These are phyloP conservation scores for Pseudocercospora pini-densiflorae DNA, from an alignment of 2,329 filamentous ascomycete genomes.

Conservation along the genomic window DNA sequence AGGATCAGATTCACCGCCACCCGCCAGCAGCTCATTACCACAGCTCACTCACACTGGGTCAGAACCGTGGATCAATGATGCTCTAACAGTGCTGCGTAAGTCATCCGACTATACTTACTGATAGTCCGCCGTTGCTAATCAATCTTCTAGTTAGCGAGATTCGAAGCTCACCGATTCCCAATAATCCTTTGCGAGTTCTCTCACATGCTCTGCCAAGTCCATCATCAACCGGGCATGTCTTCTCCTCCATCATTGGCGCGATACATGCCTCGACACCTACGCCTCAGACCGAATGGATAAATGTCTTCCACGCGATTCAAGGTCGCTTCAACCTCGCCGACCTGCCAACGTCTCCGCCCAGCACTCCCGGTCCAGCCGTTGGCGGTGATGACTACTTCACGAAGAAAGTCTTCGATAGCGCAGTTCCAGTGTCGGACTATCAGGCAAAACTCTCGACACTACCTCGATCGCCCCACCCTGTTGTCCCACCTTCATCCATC, in stretches of 20 bases:
- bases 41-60: constrained; percentile 2
- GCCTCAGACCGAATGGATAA: constrained; percentile 63
- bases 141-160: constrained; percentile 44
- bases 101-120: not conserved
- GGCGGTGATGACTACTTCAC: constrained; percentile 66
- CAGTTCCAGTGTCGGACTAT: constrained; percentile 63
- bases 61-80: constrained; percentile 35
- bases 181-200: constrained; percentile 58
- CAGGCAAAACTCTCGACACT: constrained; percentile 57
- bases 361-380: constrained; percentile 58
- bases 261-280: constrained; percentile 58
- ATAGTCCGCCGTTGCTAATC: constrained; percentile 3
- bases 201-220: constrained; percentile 66
- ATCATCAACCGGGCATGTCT: constrained; percentile 55
- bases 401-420: constrained; percentile 64
- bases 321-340: constrained; percentile 65
- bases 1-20: not conserved
- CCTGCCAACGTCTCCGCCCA: constrained; percentile 66
- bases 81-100: constrained; percentile 38
- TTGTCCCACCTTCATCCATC: constrained; percentile 64
- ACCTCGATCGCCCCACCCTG: constrained; percentile 58
- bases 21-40: constrained; percentile 7
- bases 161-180: constrained; percentile 38
- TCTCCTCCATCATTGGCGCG: constrained; percentile 58
- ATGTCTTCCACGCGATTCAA: constrained; percentile 67